Base-by-base conservation (phyloP, 352 stramenopile species). In the Thraustotheca clavata region DNA sequence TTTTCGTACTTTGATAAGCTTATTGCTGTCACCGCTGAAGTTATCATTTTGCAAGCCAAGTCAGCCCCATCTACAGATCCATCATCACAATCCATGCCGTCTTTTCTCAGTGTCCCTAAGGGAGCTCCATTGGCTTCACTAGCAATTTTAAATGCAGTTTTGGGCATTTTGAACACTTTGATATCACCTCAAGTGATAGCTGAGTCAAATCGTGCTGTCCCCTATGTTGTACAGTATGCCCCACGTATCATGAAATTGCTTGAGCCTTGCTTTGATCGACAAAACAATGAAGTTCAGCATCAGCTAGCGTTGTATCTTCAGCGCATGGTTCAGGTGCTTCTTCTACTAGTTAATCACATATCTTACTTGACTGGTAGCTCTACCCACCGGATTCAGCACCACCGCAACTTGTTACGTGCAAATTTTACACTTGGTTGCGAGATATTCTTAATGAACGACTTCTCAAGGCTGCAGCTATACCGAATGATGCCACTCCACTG, bases 1-100 rank as follows among this genome's bases (percentile, higher is more conserved):
- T 94, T 94, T 67, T 93, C 83, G 36, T 94, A 94, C 70, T 94
- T 96, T 69, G 82, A 95, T 68, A 95, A 95, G 52, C 71, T 95
- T n/a, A 92, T 95, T 29, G 86, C 86, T 26, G 86, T 95, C 20
- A 95, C 86, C 24, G 86, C 86, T 3, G 86, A 95, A 38, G 80
- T 81, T 2, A 79, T 92, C 7, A 83, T 95, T 70, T 77, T 86
- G 6, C 85, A 92, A 31, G 22, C 43, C 22, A 68, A 81, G 71
- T 48, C 71, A 57, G 34, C 69, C 8, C 60, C 69, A 27, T 63
- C 71, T 18, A 60, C 71, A 29, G 40, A 72, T 29, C 49, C 63
- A 2, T 49, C 68, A 5, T 66, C 71, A 32, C 75, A 75, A 49
- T 73, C 76, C 29, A 93, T 95, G 82, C 83, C 84, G 20, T 71